phyloP scores from a whole-genome alignment of 345 rosid species.

The Passiflora organensis region DNA sequence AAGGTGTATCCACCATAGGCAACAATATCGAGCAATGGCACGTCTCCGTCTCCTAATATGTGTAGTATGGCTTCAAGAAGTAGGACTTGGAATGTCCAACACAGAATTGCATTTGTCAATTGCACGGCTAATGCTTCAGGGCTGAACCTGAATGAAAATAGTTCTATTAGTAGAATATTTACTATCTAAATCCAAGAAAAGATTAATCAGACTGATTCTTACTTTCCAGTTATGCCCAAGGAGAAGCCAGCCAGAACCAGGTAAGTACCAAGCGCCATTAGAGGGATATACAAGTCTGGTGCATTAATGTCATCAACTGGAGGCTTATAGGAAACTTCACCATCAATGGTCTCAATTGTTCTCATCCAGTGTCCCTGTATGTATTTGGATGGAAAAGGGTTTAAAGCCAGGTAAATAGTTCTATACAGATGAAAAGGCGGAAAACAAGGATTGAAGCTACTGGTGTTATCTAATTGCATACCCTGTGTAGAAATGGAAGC shows the following conservation, averaged over 20 bases:
- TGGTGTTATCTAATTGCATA: background rate
- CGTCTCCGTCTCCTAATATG: constrained; percentile 20
- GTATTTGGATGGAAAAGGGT: no score
- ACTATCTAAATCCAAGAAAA: no score
- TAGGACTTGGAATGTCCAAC: constrained; percentile 29
- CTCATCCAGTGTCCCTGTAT: constrained; percentile 19
- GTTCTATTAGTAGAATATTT: no score
- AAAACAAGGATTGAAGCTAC: background rate
- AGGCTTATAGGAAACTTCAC: constrained; percentile 6
- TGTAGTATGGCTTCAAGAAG: constrained; percentile 24
- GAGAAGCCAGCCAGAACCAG: constrained; percentile 9
- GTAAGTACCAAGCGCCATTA: constrained; percentile 22
- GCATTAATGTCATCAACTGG: constrained; percentile 18
- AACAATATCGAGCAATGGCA: constrained; percentile 24
- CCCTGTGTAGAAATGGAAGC: constrained; percentile 21
- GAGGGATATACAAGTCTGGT: constrained; percentile 20
- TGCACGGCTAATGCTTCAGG: constrained; percentile 26
- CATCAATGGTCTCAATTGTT: background rate
- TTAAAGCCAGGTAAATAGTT: no score
- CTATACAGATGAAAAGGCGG: background rate
- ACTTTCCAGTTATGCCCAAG: constrained; percentile 14
- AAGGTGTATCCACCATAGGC: constrained; percentile 27
- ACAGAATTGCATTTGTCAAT: constrained; percentile 16
- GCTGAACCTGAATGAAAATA: constrained; percentile 18
- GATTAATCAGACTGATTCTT: no score